phyloP scores from a whole-genome alignment of 2,329 filamentous ascomycete species.

The Exophiala lecanii-corni region DNA sequence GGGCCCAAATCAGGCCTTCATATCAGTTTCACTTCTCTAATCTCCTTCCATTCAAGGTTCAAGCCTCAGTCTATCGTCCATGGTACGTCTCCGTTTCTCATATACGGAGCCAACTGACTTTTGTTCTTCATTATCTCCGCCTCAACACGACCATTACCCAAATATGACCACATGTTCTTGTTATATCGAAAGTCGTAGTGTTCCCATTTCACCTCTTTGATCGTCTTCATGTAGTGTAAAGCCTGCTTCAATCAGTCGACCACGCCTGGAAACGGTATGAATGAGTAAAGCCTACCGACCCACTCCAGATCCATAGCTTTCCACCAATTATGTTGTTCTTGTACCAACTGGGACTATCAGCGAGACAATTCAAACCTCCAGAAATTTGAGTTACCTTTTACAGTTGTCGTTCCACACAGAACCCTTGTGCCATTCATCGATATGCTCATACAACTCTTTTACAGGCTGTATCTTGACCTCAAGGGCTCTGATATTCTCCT shows the following conservation, averaged over 20 bases:
- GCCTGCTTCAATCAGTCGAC: conserved; percentile 3
- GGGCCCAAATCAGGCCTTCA: too few relatives aligned
- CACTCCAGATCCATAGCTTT: conserved; percentile 14
- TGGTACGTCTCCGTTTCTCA: conserved; percentile 11
- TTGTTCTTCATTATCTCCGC: conserved; percentile 12
- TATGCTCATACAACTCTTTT: conserved; percentile 14
- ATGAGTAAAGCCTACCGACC: conserved; percentile 8
- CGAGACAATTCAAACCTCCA: too few relatives aligned
- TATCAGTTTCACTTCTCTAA: too few relatives aligned
- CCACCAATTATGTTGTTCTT: conserved; percentile 4
- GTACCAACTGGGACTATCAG: too few relatives aligned
- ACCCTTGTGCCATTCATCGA: conserved; percentile 12
- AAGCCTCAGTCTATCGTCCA: too few relatives aligned
- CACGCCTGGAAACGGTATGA: neutral
- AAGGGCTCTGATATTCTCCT: conserved; percentile 12
- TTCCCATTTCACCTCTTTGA: conserved; percentile 13
- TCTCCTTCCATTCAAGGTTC: too few relatives aligned
- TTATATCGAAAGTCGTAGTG: conserved; percentile 15
- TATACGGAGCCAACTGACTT: conserved; percentile 10
- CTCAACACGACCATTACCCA: conserved; percentile 15
- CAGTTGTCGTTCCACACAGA: conserved; percentile 12
- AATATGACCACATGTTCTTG: conserved; percentile 15
- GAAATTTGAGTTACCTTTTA: conserved; percentile 11
- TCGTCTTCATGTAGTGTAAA: conserved; percentile 20
- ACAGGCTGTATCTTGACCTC: conserved; percentile 10